A percentile compares a stretch with the other conserved stretches of the same genome.
Evolutionary conservation across 768 basidiomycete genomes (phyloP).

Genomic region (Podaxis pistillaris): DNA sequence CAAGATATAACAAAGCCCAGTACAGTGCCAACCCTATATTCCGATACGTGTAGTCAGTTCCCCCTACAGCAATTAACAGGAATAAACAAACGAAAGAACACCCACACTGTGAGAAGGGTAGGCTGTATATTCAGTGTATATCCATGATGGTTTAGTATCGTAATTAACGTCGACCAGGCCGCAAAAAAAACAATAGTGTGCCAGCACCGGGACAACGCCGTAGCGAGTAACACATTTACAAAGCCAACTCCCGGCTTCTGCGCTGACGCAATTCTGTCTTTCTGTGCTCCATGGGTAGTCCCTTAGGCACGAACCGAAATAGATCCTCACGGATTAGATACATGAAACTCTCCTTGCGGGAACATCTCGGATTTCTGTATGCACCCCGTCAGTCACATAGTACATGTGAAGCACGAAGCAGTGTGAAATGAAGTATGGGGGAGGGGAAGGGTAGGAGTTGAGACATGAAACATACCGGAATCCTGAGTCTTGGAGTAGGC

Average conservation of each 20-base stretch:
- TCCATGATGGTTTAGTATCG: constrained; percentile 32
- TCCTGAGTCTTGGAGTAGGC: neutral
- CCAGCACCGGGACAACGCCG: constrained; percentile 58
- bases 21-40: constrained; percentile 53
- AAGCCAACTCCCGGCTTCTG: constrained; percentile 31
- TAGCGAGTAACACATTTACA: constrained; percentile 41
- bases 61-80: neutral
- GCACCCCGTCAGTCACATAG: neutral
- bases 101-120: constrained; percentile 71
- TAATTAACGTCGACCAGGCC: constrained; percentile 60
- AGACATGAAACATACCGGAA: neutral
- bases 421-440: neutral
- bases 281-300: neutral
- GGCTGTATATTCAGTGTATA: constrained; percentile 40
- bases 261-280: constrained; percentile 35
- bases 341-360: constrained; percentile 32
- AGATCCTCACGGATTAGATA: constrained; percentile 38
- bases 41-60: neutral
- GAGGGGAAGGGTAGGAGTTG: neutral
- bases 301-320: neutral
- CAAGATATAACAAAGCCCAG: constrained; percentile 76
- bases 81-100: constrained; percentile 6
- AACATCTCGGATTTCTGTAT: constrained; percentile 28
- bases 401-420: neutral
- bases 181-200: constrained; percentile 64